phyloP scores from a whole-genome alignment of 805 yeast genomes.

The Wickerhamomyces alni region DNA sequence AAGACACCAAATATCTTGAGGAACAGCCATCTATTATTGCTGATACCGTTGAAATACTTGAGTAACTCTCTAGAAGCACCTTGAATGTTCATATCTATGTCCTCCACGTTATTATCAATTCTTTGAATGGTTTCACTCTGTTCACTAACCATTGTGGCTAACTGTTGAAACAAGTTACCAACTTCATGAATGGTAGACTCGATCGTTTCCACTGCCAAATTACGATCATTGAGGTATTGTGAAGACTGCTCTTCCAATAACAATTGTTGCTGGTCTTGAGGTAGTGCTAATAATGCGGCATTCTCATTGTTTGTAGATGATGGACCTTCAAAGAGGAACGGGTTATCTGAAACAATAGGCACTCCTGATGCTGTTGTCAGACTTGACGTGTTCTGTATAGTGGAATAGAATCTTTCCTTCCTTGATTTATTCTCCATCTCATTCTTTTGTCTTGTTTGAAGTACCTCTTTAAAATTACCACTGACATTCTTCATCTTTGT shows the following conservation, averaged over 20 bases:
- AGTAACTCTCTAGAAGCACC: conserved; percentile 94
- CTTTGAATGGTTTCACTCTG: conserved; percentile 95
- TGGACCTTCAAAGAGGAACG: conserved; percentile 28
- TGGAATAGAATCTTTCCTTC: conserved; percentile 75
- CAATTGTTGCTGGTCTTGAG: conserved; percentile 80
- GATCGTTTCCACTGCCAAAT: conserved; percentile 89
- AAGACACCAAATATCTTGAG: conserved; percentile 84
- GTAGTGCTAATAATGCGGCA: conserved; percentile 51
- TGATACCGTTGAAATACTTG: conserved; percentile 81
- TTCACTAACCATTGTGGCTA: conserved; percentile 96
- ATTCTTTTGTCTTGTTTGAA: conserved; percentile 78
- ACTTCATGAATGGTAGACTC: conserved; percentile 97
- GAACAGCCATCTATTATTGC: conserved; percentile 90
- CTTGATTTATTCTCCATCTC: conserved; percentile 77
- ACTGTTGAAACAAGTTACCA: conserved; percentile 87
- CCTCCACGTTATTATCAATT: conserved; percentile 92
- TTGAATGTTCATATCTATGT: conserved; percentile 76
- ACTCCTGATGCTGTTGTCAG: conserved; percentile 11
- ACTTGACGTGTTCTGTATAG: conserved; percentile 20
- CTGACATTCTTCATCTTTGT: conserved; percentile 89
- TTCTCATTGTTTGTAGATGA: conserved; percentile 15
- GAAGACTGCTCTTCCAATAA: conserved; percentile 79
- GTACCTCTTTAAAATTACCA: conserved; percentile 85
- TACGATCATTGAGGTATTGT: conserved; percentile 75
- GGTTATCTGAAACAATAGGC: conserved; percentile 25